Evolutionary conservation across 2,329 filamentous ascomycete genomes (phyloP).

Genomic region (Fusarium concolor): DNA sequence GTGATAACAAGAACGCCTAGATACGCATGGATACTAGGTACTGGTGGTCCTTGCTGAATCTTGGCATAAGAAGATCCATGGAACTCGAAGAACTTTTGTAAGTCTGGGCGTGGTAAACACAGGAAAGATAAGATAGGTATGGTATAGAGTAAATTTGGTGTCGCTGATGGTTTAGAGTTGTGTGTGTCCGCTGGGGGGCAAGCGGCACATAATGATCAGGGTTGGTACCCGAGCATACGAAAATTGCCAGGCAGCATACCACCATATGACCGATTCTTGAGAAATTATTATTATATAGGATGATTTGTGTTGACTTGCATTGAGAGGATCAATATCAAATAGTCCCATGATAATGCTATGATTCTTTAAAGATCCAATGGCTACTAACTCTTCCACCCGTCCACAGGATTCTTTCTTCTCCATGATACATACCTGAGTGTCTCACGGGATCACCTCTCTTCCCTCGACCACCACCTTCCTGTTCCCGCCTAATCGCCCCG

Average conservation of each 20-base stretch:
- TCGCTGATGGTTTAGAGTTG: not conserved
- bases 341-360: not conserved
- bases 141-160: not conserved
- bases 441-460: slow-evolving; percentile 10
- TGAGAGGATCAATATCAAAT: not conserved
- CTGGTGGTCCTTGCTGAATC: slow-evolving; percentile 12
- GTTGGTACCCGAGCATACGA: slow-evolving; percentile 11
- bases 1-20: slow-evolving; percentile 38
- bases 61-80: slow-evolving; percentile 20
- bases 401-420: not conserved
- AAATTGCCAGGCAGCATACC: not conserved
- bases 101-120: slow-evolving; percentile 35
- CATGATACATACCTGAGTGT: not conserved
- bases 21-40: slow-evolving; percentile 12
- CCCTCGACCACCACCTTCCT: slow-evolving; percentile 40
- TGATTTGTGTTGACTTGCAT: not conserved
- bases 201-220: slow-evolving; percentile 5
- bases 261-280: not conserved
- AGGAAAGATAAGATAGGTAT: slow-evolving; percentile 28
- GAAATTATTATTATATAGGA: not conserved
- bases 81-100: slow-evolving; percentile 34
- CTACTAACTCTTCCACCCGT: too few relatives aligned
- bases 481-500: slow-evolving; percentile 23
- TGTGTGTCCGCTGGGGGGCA: not conserved
- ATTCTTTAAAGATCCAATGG: not conserved